A percentile compares a stretch with the other conserved stretches of the same genome.
These are phyloP conservation scores for Verticillium nonalfalfae DNA, from an alignment of 2,329 filamentous ascomycete species.

Conservation along the genomic window DNA sequence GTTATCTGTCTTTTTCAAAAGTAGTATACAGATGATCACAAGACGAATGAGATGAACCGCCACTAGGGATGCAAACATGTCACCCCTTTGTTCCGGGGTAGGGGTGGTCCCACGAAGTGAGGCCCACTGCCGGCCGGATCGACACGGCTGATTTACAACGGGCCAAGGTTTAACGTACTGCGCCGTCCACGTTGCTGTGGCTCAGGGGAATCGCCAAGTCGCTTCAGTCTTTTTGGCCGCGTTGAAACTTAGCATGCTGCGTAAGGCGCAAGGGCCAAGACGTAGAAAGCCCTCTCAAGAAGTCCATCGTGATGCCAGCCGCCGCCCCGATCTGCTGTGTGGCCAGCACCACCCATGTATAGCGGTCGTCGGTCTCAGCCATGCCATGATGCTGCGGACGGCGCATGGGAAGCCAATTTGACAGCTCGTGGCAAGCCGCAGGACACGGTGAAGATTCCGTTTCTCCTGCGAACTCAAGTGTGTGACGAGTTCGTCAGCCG, in stretches of 20 bases:
- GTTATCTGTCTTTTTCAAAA: too few relatives aligned
- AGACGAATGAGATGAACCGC: too few relatives aligned
- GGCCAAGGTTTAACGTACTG: neutral
- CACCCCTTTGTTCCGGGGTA: too few relatives aligned
- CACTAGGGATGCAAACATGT: too few relatives aligned
- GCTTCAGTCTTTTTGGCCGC: neutral
- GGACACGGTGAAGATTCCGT: too few relatives aligned
- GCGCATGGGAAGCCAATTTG: neutral
- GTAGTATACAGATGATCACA: too few relatives aligned
- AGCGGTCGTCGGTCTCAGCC: neutral
- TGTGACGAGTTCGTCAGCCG: too few relatives aligned
- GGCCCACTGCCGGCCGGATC: too few relatives aligned
- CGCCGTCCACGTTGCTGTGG: neutral
- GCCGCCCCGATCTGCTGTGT: neutral
- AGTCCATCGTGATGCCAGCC: neutral
- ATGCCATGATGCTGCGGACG: neutral
- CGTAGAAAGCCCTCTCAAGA: neutral
- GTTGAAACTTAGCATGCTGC: neutral
- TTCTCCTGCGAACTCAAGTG: too few relatives aligned
- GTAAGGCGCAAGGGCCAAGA: neutral
- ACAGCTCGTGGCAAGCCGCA: neutral
- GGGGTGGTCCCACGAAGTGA: too few relatives aligned
- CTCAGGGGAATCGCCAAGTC: neutral
- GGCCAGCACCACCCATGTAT: neutral
- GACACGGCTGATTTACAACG: too few relatives aligned